Evolutionary conservation across 768 basidiomycete species (phyloP).

Genomic region (Tubosaeta brunneosetosa): DNA sequence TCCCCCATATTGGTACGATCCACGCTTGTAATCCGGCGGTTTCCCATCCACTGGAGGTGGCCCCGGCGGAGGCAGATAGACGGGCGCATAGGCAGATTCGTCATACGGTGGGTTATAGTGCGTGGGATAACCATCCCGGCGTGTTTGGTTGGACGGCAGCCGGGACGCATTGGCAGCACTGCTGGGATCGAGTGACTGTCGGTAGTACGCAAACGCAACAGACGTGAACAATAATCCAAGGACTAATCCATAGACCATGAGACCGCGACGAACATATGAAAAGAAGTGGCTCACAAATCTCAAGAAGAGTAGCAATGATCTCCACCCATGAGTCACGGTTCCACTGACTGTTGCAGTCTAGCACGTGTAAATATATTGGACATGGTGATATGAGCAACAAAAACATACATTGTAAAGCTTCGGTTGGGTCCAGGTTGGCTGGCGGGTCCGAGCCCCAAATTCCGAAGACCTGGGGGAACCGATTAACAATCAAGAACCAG

Average conservation of each 20-base stretch:
- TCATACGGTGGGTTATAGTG: constrained; percentile 62
- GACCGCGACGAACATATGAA: neutral
- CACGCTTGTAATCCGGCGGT: constrained; percentile 47
- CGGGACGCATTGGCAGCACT: constrained; percentile 50
- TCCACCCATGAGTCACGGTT: constrained; percentile 62
- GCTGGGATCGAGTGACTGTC: constrained; percentile 68
- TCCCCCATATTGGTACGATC: constrained; percentile 26
- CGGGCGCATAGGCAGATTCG: constrained; percentile 24
- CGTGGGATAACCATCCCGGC: constrained; percentile 38
- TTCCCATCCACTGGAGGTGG: constrained; percentile 45
- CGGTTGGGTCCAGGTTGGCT: constrained; percentile 25
- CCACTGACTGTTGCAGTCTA: constrained; percentile 65
- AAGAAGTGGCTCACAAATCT: constrained; percentile 43
- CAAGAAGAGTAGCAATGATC: constrained; percentile 59
- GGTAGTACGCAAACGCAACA: constrained; percentile 67
- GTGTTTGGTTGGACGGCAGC: constrained; percentile 35
- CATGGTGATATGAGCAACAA: neutral
- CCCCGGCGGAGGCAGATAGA: constrained; percentile 48
- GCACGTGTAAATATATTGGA: constrained; percentile 13
- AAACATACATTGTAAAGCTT: constrained; percentile 46
- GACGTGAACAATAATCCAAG: constrained; percentile 58
- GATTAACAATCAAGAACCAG: constrained; percentile 10
- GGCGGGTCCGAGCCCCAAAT: constrained; percentile 47
- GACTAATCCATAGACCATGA: constrained; percentile 34
- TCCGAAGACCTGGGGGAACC: constrained; percentile 38